A percentile compares a stretch with the other conserved stretches of the same genome.
phyloP scores from a whole-genome alignment of 257 asterid genomes.

The Solanum neorickii region DNA sequence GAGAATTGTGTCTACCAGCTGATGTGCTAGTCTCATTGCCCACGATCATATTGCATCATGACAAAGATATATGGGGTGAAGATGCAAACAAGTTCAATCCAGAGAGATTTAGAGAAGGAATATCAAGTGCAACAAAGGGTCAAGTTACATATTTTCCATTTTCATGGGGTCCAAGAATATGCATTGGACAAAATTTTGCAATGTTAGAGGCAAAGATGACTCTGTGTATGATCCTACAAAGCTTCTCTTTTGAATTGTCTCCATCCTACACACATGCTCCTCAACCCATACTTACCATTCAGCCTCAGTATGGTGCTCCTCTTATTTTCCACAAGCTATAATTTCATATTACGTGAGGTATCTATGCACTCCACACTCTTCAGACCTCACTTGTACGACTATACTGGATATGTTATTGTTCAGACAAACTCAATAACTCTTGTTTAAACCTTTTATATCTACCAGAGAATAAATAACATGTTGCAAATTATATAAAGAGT shows the following conservation, averaged over 20 bases:
- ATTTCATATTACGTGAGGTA: background rate
- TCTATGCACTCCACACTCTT: background rate
- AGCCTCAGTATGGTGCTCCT: constrained; percentile 25
- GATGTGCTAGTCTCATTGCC: background rate
- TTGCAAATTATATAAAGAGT: background rate
- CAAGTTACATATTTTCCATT: constrained; percentile 4
- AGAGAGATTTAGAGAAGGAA: background rate
- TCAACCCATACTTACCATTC: background rate
- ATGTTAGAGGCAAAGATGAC: constrained; percentile 22
- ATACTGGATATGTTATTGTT: background rate
- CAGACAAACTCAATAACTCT: background rate
- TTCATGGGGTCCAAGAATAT: constrained; percentile 27
- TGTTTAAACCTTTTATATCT: rapidly evolving
- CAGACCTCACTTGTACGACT: rapidly evolving
- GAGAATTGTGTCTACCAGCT: background rate
- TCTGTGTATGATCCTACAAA: constrained; percentile 21
- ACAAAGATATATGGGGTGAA: background rate
- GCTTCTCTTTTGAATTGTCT: constrained; percentile 16
- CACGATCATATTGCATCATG: background rate
- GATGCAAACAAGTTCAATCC: background rate
- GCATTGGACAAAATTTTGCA: constrained; percentile 25
- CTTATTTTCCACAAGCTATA: constrained; percentile 12
- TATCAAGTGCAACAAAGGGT: background rate
- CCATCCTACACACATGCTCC: constrained; percentile 33
- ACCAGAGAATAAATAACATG: background rate